These are phyloP conservation scores for Talaromyces marneffei DNA, from an alignment of 2,329 filamentous ascomycete genomes.

Conservation along the genomic window DNA sequence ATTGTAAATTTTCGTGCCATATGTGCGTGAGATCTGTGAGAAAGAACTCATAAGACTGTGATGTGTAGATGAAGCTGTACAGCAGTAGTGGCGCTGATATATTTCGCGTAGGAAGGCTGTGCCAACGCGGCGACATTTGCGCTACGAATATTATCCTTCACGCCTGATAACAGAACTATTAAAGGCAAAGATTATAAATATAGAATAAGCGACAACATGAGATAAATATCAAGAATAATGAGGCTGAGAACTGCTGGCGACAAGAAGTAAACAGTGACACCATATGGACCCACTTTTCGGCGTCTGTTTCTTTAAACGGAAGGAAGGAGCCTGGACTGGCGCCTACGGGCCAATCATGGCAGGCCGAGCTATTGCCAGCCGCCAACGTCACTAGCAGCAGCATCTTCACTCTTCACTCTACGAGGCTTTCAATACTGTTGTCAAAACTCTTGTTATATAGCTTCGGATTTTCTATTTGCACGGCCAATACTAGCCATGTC, in stretches of 20 bases:
- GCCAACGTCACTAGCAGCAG: slow-evolving; percentile 8
- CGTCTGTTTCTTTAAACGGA: not conserved
- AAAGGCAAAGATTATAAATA: not conserved
- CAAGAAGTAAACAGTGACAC: slow-evolving; percentile 2
- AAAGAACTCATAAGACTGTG: slow-evolving; percentile 46
- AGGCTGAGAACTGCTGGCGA: too few relatives aligned
- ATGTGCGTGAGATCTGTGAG: slow-evolving; percentile 55
- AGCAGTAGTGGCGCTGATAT: slow-evolving; percentile 32
- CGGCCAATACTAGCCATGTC: slow-evolving; percentile 26
- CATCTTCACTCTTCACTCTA: not conserved
- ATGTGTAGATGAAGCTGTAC: slow-evolving; percentile 30
- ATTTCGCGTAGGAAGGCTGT: slow-evolving; percentile 26
- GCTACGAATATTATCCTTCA: not conserved
- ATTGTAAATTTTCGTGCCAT: slow-evolving; percentile 50
- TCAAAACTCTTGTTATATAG: not conserved
- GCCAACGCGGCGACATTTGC: slow-evolving; percentile 34
- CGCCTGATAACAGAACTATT: not conserved
- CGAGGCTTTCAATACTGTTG: not conserved
- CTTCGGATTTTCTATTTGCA: not conserved
- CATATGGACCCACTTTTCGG: not conserved
- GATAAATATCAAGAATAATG: not conserved
- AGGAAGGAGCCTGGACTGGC: slow-evolving; percentile 15
- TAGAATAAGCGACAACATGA: not conserved
- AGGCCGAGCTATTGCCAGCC: not conserved
- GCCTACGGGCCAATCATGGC: slow-evolving; percentile 18